phyloP scores from a whole-genome alignment of 2,329 filamentous ascomycete species.

The Pyrenophora graminea region DNA sequence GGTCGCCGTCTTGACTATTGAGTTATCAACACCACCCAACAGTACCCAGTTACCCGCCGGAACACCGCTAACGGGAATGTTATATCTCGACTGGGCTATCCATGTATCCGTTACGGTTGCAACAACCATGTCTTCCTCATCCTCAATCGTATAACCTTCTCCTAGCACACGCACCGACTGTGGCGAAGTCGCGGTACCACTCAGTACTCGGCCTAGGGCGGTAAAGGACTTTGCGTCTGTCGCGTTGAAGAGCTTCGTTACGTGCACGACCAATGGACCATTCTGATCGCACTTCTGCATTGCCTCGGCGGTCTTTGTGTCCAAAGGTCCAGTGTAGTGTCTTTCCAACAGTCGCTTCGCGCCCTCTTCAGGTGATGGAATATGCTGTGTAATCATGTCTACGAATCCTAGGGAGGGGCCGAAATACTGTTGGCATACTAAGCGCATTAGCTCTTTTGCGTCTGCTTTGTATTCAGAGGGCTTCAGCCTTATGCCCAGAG shows the following conservation, averaged over 20 bases:
- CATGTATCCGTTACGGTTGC: slow-evolving; percentile 84
- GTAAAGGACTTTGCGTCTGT: slow-evolving; percentile 89
- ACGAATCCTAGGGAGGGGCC: slow-evolving; percentile 87
- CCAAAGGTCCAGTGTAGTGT: slow-evolving; percentile 89
- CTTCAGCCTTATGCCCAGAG: slow-evolving; percentile 83
- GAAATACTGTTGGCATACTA: slow-evolving; percentile 95
- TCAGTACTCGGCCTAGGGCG: slow-evolving; percentile 88
- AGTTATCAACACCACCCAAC: slow-evolving; percentile 93
- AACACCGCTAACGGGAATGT: slow-evolving; percentile 85
- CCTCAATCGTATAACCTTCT: slow-evolving; percentile 93
- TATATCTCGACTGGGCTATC: slow-evolving; percentile 91
- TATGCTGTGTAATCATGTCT: slow-evolving; percentile 89
- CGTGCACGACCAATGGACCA: slow-evolving; percentile 85
- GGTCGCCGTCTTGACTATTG: slow-evolving; percentile 96
- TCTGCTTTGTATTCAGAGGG: slow-evolving; percentile 90
- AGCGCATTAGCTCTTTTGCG: slow-evolving; percentile 82
- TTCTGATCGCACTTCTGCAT: slow-evolving; percentile 87
- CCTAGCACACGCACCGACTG: slow-evolving; percentile 87
- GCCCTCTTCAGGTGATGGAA: slow-evolving; percentile 83
- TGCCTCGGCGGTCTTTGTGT: slow-evolving; percentile 76
- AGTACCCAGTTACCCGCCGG: slow-evolving; percentile 93
- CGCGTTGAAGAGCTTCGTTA: slow-evolving; percentile 92
- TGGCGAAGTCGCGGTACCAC: slow-evolving; percentile 82
- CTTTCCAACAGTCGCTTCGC: slow-evolving; percentile 76
- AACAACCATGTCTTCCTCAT: slow-evolving; percentile 94